Evolutionary conservation across 129 eudicot genomes (phyloP), one percentile per base, ranked within the genome.

Genomic region (Arctium minus): DNA sequence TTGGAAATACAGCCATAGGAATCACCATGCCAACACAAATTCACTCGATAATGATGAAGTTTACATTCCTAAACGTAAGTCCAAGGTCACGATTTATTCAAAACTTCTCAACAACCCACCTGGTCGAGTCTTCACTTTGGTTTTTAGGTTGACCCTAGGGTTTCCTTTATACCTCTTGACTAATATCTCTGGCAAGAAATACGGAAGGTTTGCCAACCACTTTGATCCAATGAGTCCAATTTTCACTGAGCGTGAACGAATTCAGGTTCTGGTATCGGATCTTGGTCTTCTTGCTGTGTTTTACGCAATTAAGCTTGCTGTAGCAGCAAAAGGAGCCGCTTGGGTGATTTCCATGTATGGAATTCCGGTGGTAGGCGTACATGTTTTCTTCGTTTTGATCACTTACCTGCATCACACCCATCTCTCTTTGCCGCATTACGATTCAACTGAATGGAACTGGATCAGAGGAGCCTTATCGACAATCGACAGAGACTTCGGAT

Each of bases 361-460:
- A 40, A 60, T 84, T 27, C 89, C 89, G 0, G 81, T 86, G 31
- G 53, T 86, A 35, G 87, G 83, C 13, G 87, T 86, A 17, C 67
- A 48, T 18, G 82, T 70, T 0, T 83, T 84, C 42, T 86, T 86
- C 22, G 89, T 86, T 5, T 50, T 50, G 84, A 86, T 86, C 86
- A 86, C 89, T 4, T 83, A 83, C 35, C 72, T 83, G 75, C 83
- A 87, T 60, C 89, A 87, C 82, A 87, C 89, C 18, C 89, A 86
- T 76, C 86, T 84, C 8, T 60, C 89, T 0, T 37, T 86, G 22
- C 89, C 89, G 44, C 85, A 86, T 50, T 86, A 86, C 6, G 89
- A 86, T 12, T 86, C 89, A 13, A 86, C 86, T 13, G 89, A 86
- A 46, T 86, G 89, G 89, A 77, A 82, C 73, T 86, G 74, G 68